Evolutionary conservation across 2,329 filamentous ascomycete genomes (phyloP).

Genomic region (Ascomycota sp.): DNA sequence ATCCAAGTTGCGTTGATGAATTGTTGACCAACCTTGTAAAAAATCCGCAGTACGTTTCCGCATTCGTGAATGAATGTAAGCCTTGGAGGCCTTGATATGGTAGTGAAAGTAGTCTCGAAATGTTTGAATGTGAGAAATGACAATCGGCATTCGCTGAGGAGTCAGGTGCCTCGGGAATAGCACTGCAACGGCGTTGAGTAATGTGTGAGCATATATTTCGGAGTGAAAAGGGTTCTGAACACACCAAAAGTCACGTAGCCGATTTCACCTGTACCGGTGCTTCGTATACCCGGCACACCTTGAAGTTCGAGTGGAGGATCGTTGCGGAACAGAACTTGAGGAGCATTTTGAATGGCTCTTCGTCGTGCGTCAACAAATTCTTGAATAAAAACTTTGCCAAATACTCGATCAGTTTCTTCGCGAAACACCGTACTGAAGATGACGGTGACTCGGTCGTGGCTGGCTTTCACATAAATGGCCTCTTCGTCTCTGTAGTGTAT

Average conservation of each 20-base stretch:
- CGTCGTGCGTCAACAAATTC: constrained; percentile 94
- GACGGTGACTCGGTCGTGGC: constrained; percentile 88
- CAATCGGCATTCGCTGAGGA: constrained; percentile 70
- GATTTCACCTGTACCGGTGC: constrained; percentile 58
- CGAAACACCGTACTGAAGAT: constrained; percentile 97
- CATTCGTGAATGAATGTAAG: constrained; percentile 97
- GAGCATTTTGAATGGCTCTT: constrained; percentile 91
- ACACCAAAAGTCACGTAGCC: constrained; percentile 96
- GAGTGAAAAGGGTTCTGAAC: constrained; percentile 4
- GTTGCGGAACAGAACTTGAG: constrained; percentile 87
- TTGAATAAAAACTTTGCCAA: constrained; percentile 93
- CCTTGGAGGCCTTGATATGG: constrained; percentile 98
- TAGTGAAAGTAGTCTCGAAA: constrained; percentile 99
- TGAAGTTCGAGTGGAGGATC: constrained; percentile 84
- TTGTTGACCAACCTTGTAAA: constrained; percentile 48
- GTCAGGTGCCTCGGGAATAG: constrained; percentile 90
- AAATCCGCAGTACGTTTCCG: constrained; percentile 93
- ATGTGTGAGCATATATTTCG: constrained; percentile 20
- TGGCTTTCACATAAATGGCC: constrained; percentile 95
- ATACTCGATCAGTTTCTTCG: constrained; percentile 92
- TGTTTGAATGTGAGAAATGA: constrained; percentile 97
- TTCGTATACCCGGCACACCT: constrained; percentile 59
- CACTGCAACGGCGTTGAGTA: constrained; percentile 43
- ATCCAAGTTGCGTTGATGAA: background rate
- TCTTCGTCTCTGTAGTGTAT: constrained; percentile 98